Conservation (phyloP, 306 rosid species). For the Vicia villosa region DNA sequence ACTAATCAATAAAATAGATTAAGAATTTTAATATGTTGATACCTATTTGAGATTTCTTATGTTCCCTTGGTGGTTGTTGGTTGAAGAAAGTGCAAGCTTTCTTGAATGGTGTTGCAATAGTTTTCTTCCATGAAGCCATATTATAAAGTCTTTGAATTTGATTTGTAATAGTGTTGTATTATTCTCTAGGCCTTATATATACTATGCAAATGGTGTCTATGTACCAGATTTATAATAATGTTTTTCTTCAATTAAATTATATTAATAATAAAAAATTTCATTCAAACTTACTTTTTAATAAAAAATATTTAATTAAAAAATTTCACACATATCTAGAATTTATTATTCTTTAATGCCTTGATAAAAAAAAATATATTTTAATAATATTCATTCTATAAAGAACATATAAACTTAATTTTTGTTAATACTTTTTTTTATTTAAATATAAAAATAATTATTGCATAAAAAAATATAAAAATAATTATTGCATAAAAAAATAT, state of each 20-base stretch:
- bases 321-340: neutral
- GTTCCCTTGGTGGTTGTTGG: conserved; percentile 69
- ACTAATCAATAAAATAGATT: neutral
- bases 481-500: too few relatives aligned
- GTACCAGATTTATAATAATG: conserved; percentile 20
- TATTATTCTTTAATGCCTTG: neutral
- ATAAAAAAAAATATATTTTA: too few relatives aligned
- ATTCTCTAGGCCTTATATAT: conserved; percentile 33
- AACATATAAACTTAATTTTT: too few relatives aligned
- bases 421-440: too few relatives aligned
- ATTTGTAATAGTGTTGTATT: conserved; percentile 7
- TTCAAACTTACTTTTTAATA: neutral
- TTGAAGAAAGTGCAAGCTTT: conserved; percentile 88
- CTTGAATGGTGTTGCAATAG: conserved; percentile 78
- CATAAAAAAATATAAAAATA: too few relatives aligned
- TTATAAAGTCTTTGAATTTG: neutral
- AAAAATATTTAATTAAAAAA: too few relatives aligned
- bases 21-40: neutral
- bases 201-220: conserved; percentile 10
- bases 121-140: conserved; percentile 97
- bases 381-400: too few relatives aligned
- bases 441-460: too few relatives aligned
- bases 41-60: conserved; percentile 72
- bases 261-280: too few relatives aligned
- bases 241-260: neutral